Percentiles rank a stretch among this genome's conserved stretches.
Evolutionary conservation across 805 yeast species (phyloP).

Genomic region (Kuraishia floccosa): DNA sequence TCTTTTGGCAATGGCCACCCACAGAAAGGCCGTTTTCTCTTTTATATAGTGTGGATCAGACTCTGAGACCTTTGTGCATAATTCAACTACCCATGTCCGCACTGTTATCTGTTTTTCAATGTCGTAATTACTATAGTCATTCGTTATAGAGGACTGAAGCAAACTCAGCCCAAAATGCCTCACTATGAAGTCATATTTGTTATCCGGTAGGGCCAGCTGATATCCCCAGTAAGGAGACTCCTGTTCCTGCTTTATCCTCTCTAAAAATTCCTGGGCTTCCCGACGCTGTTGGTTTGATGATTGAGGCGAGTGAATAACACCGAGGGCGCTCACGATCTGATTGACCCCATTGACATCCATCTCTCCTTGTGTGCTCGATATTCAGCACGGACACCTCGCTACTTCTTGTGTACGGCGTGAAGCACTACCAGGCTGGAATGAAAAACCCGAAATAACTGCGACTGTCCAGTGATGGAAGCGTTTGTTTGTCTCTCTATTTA

Average conservation of each 20-base stretch:
- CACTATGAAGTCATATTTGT: constrained; percentile 54
- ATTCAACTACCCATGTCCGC: constrained; percentile 76
- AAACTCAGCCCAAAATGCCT: constrained; percentile 86
- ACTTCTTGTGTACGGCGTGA: too few species aligned
- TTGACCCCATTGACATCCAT: constrained; percentile 62
- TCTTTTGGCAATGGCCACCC: constrained; percentile 88
- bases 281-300: constrained; percentile 46
- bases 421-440: too few species aligned
- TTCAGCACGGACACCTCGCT: too few species aligned
- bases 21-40: constrained; percentile 79
- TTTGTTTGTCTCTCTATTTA: too few species aligned
- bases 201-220: constrained; percentile 59
- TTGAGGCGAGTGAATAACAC: constrained; percentile 56
- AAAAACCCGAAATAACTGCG: too few species aligned
- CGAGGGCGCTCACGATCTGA: constrained; percentile 72
- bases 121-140: constrained; percentile 43
- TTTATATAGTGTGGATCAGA: constrained; percentile 81
- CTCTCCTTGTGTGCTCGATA: constrained; percentile 1
- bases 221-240: constrained; percentile 93
- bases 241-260: constrained; percentile 60
- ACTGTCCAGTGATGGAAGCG: too few species aligned
- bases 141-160: constrained; percentile 59
- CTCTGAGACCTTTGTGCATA: constrained; percentile 46
- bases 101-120: constrained; percentile 51
- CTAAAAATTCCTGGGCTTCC: constrained; percentile 56